phyloP scores from a whole-genome alignment of 192 early-diverging fungal genomes.

The Coemansia sp. region DNA sequence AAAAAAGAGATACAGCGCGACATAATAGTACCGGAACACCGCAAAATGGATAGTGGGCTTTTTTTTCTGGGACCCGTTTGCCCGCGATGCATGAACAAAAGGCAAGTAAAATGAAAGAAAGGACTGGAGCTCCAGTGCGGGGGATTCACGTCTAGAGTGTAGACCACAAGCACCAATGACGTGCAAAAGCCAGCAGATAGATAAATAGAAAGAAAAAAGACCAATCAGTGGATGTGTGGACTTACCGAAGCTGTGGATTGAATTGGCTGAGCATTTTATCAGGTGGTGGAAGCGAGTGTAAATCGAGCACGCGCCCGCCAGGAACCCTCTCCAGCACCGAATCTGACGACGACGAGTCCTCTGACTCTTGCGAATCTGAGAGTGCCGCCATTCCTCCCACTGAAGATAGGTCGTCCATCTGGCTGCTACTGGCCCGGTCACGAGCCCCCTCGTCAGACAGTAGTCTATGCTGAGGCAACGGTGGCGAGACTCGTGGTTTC shows the following conservation, averaged over 20 bases:
- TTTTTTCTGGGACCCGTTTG: no score
- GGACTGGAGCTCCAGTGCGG: no score
- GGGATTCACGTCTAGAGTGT: no score
- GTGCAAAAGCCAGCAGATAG: no score
- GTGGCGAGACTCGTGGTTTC: not conserved
- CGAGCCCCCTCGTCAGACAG: not conserved
- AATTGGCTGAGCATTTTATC: slow-evolving; percentile 32
- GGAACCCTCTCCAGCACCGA: slow-evolving; percentile 34
- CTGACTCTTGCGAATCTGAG: not conserved
- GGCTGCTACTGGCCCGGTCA: not conserved
- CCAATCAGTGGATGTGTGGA: not conserved
- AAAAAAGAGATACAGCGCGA: no score
- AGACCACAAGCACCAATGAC: no score
- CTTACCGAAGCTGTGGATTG: slow-evolving; percentile 48
- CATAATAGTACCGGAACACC: no score
- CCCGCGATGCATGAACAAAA: no score
- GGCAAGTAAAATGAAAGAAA: no score
- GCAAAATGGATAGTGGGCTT: no score
- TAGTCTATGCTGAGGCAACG: not conserved
- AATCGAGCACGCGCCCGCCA: slow-evolving; percentile 15
- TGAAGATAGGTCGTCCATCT: not conserved
- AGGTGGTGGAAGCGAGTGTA: slow-evolving; percentile 26
- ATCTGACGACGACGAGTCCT: not conserved
- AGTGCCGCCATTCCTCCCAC: slow-evolving; percentile 17
- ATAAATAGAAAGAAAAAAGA: no score